These are phyloP conservation scores for Pseudopithomyces maydicus DNA, from an alignment of 2,329 filamentous ascomycete species.

Conservation along the genomic window DNA sequence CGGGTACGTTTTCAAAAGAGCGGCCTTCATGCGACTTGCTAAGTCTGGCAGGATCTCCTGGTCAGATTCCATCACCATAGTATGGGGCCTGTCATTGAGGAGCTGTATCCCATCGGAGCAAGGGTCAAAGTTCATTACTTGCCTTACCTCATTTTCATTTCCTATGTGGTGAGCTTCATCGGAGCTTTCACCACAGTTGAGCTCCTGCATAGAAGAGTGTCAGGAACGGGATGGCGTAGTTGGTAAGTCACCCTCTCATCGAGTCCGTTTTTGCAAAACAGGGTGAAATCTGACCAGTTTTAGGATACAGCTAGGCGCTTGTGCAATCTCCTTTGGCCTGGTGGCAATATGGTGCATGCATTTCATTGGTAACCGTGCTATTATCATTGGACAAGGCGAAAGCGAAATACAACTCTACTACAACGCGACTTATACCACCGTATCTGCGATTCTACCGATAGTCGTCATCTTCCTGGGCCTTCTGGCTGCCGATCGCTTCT, in stretches of 20 bases:
- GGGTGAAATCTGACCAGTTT: conserved; percentile 7
- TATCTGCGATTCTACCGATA: conserved; percentile 82
- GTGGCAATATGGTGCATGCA: conserved; percentile 67
- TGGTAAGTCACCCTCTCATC: conserved; percentile 23
- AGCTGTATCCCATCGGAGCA: conserved; percentile 40
- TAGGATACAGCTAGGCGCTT: conserved; percentile 50
- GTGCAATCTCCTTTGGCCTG: conserved; percentile 51
- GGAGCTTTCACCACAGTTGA: conserved; percentile 82
- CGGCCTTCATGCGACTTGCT: not conserved
- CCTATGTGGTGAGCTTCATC: conserved; percentile 71
- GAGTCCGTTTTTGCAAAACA: conserved; percentile 26
- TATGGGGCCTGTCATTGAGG: conserved; percentile 15
- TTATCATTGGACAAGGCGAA: conserved; percentile 68
- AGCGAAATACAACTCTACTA: conserved; percentile 72
- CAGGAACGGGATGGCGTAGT: conserved; percentile 50
- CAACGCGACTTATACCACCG: conserved; percentile 70
- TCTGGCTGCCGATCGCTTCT: conserved; percentile 62
- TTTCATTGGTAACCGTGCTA: conserved; percentile 81
- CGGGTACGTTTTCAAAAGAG: not conserved
- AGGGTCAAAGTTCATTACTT: conserved; percentile 48
- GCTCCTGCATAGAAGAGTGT: conserved; percentile 76
- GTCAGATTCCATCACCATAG: not conserved
- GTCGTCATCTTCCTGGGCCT: conserved; percentile 76
- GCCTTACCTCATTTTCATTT: conserved; percentile 53
- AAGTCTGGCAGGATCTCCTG: not conserved